Evolutionary conservation across 495 filamentous ascomycete species (phyloP), one percentile per base, ranked within the genome.

Genomic region (Neurospora hispaniola): DNA sequence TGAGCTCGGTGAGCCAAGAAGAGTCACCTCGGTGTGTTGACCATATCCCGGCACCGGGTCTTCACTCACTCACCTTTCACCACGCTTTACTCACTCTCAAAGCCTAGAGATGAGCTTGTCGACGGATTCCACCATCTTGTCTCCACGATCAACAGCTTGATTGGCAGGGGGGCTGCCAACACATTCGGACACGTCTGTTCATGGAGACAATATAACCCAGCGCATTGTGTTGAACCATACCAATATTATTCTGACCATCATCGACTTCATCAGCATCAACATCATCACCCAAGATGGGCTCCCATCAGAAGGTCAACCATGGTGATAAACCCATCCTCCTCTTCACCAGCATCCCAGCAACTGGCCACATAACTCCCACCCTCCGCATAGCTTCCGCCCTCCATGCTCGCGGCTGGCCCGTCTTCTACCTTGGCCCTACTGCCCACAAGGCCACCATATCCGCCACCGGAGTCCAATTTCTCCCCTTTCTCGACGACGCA

Each of bases 361-460:
- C 75, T 0, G 75, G 77, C 8, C 77, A 77, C 54, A 72, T 71
- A 14, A 71, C 70, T 20, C 70, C 70, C 18, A 54, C 70, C 62
- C 9, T 23, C 48, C 31, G 72, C 70, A 7, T 71, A 71, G 38
- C 27, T 70, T 35, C 70, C 62, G 11, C 31, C 75, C n/a, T 69
- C 75, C 12, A 66, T 35, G 12, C 73, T 8, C 73, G 68, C 2
- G 76, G 76, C 38, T 82, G 75, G 75, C 69, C 74, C 5, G 76
- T 75, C n/a, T 79, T 73, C 72, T 82, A 83, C 74, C 75, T 84
- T 1, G 77, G 77, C 48, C 73, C 75, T 11, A 77, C 76, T 0
- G 75, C 76, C n/a, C 79, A 78, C 76, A 74, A 74, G 2, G 62
- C 69, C 10, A 70, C 73, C 66, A 80, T 82, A 71, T 74, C 78